Conservation (phyloP, 495 filamentous ascomycete genomes). For the Annulohypoxylon stygium region DNA sequence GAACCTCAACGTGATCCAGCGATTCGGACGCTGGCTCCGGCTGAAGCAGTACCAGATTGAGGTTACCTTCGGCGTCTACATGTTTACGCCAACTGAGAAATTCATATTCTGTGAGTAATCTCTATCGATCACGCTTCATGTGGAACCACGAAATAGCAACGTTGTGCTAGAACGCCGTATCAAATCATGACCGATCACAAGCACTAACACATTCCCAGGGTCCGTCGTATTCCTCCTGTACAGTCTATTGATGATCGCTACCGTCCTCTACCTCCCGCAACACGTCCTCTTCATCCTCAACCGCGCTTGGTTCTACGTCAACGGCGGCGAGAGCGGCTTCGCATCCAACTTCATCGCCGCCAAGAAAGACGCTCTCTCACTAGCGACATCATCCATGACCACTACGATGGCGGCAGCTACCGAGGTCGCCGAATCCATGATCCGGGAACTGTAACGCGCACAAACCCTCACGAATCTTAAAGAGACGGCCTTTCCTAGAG, state of each 20-base stretch:
- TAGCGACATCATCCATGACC: conserved; percentile 49
- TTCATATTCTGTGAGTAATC: conserved; percentile 60
- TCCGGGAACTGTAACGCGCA: conserved; percentile 54
- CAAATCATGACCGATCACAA: not conserved
- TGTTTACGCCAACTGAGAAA: conserved; percentile 64
- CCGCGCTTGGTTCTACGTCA: conserved; percentile 94
- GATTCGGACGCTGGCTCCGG: conserved; percentile 62
- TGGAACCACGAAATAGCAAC: not conserved
- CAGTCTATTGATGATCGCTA: conserved; percentile 85
- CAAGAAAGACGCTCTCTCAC: conserved; percentile 50
- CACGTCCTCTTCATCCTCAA: conserved; percentile 82
- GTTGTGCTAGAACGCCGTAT: not conserved
- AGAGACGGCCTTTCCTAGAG: not conserved
- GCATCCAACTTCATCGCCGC: conserved; percentile 52
- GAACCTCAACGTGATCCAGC: conserved; percentile 55
- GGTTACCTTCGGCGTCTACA: conserved; percentile 63
- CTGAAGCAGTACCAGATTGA: conserved; percentile 68
- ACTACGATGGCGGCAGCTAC: conserved; percentile 48
- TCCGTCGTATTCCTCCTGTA: conserved; percentile 89
- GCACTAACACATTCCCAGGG: conserved; percentile 66
- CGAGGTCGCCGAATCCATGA: conserved; percentile 50
- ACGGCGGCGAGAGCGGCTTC: conserved; percentile 73
- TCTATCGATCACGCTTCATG: conserved; percentile 1
- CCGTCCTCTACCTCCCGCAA: conserved; percentile 90
- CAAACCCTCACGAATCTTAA: not conserved